phyloP scores from a whole-genome alignment of 129 eudicot species.

The Flaveria trinervia region DNA sequence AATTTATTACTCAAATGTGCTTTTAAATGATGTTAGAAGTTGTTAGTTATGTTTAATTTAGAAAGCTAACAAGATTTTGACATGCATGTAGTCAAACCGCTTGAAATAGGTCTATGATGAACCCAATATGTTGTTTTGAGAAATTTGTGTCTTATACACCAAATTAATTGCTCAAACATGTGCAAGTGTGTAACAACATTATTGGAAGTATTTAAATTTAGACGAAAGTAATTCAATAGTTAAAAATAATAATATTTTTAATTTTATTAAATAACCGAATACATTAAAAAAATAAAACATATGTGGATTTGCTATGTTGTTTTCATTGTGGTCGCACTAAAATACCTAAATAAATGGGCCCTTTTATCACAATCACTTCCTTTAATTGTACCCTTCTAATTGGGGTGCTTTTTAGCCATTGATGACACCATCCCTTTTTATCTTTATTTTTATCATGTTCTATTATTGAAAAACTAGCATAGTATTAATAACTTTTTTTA shows the following conservation, averaged over 20 bases:
- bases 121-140: no score
- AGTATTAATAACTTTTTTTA: background rate
- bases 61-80: no score
- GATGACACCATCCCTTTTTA: slow-evolving; percentile 35
- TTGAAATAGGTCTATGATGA: no score
- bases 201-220: no score
- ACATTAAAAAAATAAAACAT: background rate
- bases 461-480: slow-evolving; percentile 17
- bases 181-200: no score
- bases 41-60: no score
- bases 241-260: background rate
- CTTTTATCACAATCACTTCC: slow-evolving; percentile 29
- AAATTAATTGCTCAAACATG: no score
- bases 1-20: no score
- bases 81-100: no score
- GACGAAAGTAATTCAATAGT: background rate
- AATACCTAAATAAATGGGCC: slow-evolving; percentile 47
- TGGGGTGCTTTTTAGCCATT: slow-evolving; percentile 37
- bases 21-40: no score
- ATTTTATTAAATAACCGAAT: background rate
- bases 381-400: slow-evolving; percentile 26
- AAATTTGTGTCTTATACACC: no score
- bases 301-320: slow-evolving; percentile 19
- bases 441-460: slow-evolving; percentile 28
- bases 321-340: slow-evolving; percentile 45